phyloP scores from a whole-genome alignment of 805 yeast species.

The Yamadazyma akitaensis region DNA sequence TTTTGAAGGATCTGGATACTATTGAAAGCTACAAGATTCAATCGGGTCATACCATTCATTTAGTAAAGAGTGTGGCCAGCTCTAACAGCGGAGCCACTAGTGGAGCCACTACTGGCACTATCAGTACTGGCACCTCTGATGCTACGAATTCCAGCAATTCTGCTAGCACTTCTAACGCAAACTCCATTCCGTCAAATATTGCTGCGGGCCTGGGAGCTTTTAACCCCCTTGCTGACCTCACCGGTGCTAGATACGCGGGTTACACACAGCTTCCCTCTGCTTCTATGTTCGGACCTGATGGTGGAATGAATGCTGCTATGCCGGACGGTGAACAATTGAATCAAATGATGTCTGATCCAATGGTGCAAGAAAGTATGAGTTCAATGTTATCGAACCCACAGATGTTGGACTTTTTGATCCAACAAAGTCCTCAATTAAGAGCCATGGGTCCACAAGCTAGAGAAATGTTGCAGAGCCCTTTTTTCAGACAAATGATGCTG shows the following conservation, averaged over 20 bases:
- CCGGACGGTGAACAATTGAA: conserved; percentile 76
- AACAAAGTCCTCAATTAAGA: conserved; percentile 79
- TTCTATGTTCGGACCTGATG: conserved; percentile 90
- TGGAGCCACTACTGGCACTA: too few species aligned
- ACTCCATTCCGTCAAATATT: conserved; percentile 65
- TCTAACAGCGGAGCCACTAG: conserved; percentile 15
- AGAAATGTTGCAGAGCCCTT: conserved; percentile 78
- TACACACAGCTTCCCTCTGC: conserved; percentile 83
- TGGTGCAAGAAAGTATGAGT: conserved; percentile 77
- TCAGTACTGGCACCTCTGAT: conserved; percentile 9
- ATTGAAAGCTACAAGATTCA: conserved; percentile 76
- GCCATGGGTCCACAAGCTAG: conserved; percentile 88
- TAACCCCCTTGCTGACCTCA: conserved; percentile 87
- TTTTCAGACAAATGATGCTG: conserved; percentile 62
- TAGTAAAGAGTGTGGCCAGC: conserved; percentile 73
- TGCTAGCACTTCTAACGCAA: conserved; percentile 12
- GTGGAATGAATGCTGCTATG: conserved; percentile 70
- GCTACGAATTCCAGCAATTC: conserved; percentile 19
- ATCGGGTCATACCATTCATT: conserved; percentile 81
- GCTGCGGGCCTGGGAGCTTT: conserved; percentile 87
- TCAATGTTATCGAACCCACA: conserved; percentile 83
- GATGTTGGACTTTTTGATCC: conserved; percentile 78
- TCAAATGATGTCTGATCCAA: conserved; percentile 75
- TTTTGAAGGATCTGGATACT: conserved; percentile 79
- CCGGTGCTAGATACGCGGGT: conserved; percentile 96